Percentiles rank a stretch among this genome's conserved stretches.
phyloP scores from a whole-genome alignment of 768 basidiomycete genomes.

The Dictyophora rubrovolvata region DNA sequence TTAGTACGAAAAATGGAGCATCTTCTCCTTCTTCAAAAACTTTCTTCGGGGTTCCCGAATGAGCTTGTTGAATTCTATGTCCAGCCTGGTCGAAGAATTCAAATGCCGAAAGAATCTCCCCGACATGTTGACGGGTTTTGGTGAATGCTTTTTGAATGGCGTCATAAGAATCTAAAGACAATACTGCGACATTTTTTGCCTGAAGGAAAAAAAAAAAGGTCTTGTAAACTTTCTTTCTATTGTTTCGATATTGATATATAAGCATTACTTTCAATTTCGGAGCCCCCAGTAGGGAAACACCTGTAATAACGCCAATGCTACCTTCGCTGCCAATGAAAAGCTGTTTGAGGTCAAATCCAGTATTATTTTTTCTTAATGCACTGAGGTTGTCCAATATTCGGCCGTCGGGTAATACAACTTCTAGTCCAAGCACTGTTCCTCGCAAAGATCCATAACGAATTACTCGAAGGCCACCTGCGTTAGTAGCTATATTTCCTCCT shows the following conservation, averaged over 20 bases:
- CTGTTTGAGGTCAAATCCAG: conserved; percentile 97
- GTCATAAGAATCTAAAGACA: conserved; percentile 31
- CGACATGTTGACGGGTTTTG: conserved; percentile 1
- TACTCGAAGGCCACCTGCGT: conserved; percentile 93
- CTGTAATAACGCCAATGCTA: conserved; percentile 91
- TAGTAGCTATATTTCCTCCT: conserved; percentile 94
- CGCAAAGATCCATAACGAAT: conserved; percentile 92
- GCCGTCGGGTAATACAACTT: conserved; percentile 92
- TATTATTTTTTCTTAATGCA: conserved; percentile 94
- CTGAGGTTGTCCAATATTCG: conserved; percentile 82
- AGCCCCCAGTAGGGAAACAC: conserved; percentile 87
- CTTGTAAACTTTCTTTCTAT: not conserved
- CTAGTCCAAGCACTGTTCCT: conserved; percentile 88
- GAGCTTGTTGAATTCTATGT: not conserved
- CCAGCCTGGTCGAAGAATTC: conserved; percentile 6
- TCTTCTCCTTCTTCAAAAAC: not conserved
- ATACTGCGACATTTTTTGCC: conserved; percentile 37
- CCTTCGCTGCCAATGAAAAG: conserved; percentile 97
- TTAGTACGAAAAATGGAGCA: not conserved
- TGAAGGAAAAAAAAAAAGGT: conserved; percentile 4
- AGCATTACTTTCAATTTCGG: conserved; percentile 36
- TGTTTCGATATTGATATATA: not conserved
- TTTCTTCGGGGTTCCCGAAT: not conserved
- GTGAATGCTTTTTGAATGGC: conserved; percentile 2
- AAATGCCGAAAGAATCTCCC: conserved; percentile 10